Evolutionary conservation across 78 protist genomes (phyloP).

Genomic region (Polysphondylium violaceum): DNA sequence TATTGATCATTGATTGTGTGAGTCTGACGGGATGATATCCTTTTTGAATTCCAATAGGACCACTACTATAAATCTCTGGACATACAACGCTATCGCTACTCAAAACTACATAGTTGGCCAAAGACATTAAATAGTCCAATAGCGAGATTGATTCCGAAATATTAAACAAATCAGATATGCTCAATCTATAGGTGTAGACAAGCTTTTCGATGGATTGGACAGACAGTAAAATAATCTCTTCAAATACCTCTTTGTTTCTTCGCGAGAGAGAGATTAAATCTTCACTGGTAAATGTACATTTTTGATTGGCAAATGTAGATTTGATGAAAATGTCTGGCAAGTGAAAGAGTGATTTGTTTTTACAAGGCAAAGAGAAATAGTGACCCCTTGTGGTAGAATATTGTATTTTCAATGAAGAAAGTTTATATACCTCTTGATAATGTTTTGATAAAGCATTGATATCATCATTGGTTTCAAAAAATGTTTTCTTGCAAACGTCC

Average conservation of each 20-base stretch:
- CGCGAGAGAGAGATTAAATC: conserved; percentile 39
- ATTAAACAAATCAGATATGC: conserved; percentile 30
- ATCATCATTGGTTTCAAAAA: conserved; percentile 38
- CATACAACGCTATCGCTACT: conserved; percentile 12
- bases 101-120: conserved; percentile 1
- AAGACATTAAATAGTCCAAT: conserved; percentile 29
- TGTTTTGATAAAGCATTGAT: conserved; percentile 37
- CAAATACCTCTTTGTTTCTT: conserved; percentile 64
- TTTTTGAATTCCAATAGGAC: conserved; percentile 72
- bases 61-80: conserved; percentile 51
- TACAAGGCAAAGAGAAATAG: conserved; percentile 28
- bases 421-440: conserved; percentile 59
- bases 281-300: conserved; percentile 26
- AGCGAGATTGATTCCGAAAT: conserved; percentile 60
- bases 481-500: conserved; percentile 79
- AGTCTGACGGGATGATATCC: conserved; percentile 72
- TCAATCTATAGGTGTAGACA: conserved; percentile 10
- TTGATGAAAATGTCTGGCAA: conserved; percentile 33
- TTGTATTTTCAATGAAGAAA: conserved; percentile 26
- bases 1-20: neutral
- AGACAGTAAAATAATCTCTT: conserved; percentile 38
- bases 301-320: neutral
- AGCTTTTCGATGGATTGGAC: conserved; percentile 8
- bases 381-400: conserved; percentile 23
- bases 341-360: conserved; percentile 40